phyloP scores from a whole-genome alignment of 352 stramenopile species.

The Hyaloperonospora arabidopsidis region DNA sequence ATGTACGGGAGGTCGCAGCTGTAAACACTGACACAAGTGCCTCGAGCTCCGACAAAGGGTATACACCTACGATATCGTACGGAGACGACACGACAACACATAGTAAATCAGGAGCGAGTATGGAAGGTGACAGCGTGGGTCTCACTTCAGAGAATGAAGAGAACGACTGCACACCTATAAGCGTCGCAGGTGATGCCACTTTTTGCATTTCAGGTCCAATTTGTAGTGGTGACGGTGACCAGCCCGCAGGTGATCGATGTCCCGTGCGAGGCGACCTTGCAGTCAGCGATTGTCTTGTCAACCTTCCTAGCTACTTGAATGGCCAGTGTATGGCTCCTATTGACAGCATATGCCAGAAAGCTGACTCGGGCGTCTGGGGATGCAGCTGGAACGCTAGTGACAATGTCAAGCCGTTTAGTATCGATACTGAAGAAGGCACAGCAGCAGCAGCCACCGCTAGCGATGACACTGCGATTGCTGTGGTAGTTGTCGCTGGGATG shows the following conservation, averaged over 20 bases:
- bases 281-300: conserved; percentile 36
- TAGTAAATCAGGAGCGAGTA: too few relatives aligned
- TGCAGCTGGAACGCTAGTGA: conserved; percentile 32
- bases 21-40: conserved; percentile 1
- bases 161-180: conserved; percentile 34
- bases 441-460: not conserved
- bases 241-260: conserved; percentile 33
- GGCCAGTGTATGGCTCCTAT: conserved; percentile 39
- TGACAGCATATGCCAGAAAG: conserved; percentile 38
- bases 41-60: not conserved
- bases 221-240: conserved; percentile 36
- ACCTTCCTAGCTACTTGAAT: conserved; percentile 34
- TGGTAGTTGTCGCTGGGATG: conserved; percentile 2
- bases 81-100: too few relatives aligned
- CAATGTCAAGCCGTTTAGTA: conserved; percentile 8
- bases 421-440: conserved; percentile 9
- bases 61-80: not conserved
- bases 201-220: conserved; percentile 46
- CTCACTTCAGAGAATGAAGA: not conserved
- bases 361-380: conserved; percentile 46
- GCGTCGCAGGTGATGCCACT: conserved; percentile 51
- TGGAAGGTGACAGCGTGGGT: too few relatives aligned
- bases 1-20: not conserved
- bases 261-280: conserved; percentile 44
- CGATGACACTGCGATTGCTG: not conserved